Conservation (phyloP, 306 rosid species). For the Nissolia schottii region DNA sequence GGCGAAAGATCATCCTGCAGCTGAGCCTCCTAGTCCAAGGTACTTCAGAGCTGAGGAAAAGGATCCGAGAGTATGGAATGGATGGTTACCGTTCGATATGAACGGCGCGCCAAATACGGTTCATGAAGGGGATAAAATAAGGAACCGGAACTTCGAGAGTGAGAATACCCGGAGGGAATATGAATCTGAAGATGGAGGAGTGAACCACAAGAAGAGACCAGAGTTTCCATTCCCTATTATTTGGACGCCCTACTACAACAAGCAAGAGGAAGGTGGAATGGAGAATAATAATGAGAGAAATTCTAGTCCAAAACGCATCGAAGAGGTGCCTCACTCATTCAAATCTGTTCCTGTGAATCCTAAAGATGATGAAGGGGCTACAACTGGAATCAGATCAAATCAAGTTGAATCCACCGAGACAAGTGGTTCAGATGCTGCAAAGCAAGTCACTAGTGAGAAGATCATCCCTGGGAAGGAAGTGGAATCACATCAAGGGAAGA, state of each 20-base stretch:
- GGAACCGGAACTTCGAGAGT: slow-evolving; percentile 10
- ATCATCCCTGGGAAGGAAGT: slow-evolving; percentile 42
- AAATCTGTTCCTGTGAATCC: slow-evolving; percentile 26
- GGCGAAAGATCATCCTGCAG: background rate
- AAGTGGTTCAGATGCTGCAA: background rate
- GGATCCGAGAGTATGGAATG: slow-evolving; percentile 37
- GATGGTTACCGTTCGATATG: slow-evolving; percentile 46
- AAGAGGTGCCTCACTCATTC: slow-evolving; percentile 20
- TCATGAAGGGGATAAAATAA: slow-evolving; percentile 30
- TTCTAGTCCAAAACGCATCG: background rate
- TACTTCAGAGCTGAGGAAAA: background rate
- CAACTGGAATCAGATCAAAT: background rate
- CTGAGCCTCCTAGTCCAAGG: slow-evolving; percentile 11
- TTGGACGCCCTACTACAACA: slow-evolving; percentile 58
- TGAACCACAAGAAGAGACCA: slow-evolving; percentile 11
- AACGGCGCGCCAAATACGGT: slow-evolving; percentile 8
- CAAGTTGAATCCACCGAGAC: background rate
- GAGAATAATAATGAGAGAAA: background rate
- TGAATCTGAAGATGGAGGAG: slow-evolving; percentile 30
- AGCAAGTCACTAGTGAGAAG: slow-evolving; percentile 7
- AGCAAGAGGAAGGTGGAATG: slow-evolving; percentile 29
- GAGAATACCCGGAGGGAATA: background rate
- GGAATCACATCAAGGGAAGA: slow-evolving; percentile 24
- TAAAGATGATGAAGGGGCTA: background rate
- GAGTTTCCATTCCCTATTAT: slow-evolving; percentile 52